Evolutionary conservation across 192 early-diverging fungal genomes (phyloP).

Genomic region (Gaertneriomyces semiglobifer): DNA sequence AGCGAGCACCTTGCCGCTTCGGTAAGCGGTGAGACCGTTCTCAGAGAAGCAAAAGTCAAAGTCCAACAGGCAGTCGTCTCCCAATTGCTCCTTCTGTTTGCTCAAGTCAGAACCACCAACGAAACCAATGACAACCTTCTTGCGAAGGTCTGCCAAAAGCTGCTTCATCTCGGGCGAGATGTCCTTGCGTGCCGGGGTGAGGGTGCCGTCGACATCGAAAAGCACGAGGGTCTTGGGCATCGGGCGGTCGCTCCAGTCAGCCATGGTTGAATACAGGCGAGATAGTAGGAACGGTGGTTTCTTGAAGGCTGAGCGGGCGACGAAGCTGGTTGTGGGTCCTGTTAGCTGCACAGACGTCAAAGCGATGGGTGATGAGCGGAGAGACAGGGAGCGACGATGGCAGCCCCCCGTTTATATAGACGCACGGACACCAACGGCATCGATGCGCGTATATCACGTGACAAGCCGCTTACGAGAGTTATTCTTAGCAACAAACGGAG

Average conservation of each 20-base stretch:
- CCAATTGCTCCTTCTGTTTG: conserved; percentile 97
- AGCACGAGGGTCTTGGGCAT: conserved; percentile 80
- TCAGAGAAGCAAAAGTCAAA: conserved; percentile 98
- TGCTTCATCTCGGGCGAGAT: conserved; percentile 76
- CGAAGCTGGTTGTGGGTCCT: no score
- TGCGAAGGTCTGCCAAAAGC: conserved; percentile 73
- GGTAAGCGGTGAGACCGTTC: conserved; percentile 95
- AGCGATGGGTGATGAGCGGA: no score
- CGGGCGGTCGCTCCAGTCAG: conserved; percentile 24
- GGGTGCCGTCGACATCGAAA: conserved; percentile 97
- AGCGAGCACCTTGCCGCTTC: conserved; percentile 63
- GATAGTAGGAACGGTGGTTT: no score
- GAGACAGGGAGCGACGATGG: no score
- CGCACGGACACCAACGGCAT: no score
- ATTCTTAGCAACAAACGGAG: no score
- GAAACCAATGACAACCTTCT: conserved; percentile 91
- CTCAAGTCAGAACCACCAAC: conserved; percentile 91
- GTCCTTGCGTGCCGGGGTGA: conserved; percentile 85
- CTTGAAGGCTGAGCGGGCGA: no score
- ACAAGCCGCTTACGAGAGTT: no score
- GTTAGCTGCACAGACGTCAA: no score
- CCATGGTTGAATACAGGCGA: conserved; percentile 14
- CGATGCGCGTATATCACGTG: no score
- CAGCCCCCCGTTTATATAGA: no score
- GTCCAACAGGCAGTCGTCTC: conserved; percentile 60